Conservation (phyloP, 371 early-diverging fungal species). For the Parasitella parasitica region DNA sequence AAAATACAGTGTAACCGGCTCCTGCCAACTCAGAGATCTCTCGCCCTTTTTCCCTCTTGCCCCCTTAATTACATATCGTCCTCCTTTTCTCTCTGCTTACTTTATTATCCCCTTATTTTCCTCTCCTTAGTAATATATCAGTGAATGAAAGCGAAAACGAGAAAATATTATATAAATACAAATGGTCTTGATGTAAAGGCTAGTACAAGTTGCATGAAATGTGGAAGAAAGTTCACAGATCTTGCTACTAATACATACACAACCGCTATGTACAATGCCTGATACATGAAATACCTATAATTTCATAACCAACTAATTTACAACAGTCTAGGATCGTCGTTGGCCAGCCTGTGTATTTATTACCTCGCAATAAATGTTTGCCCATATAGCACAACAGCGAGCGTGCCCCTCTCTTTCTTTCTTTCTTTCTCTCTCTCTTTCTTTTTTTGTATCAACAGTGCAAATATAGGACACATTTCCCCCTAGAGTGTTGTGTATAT, state of each 20-base stretch:
- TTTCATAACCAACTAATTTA: conserved; percentile 11
- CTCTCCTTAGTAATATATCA: not conserved
- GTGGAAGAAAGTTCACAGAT: not conserved
- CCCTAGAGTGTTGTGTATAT: not conserved
- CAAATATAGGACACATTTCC: not conserved
- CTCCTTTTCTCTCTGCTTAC: not conserved
- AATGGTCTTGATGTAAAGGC: too few species aligned
- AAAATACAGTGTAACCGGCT: not conserved
- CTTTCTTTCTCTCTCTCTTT: not conserved
- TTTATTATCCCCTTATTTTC: not conserved
- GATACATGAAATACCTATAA: not conserved
- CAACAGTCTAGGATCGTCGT: not conserved
- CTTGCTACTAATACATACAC: not conserved
- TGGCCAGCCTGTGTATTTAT: not conserved
- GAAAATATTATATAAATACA: not conserved
- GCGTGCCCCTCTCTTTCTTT: not conserved
- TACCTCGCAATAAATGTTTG: not conserved
- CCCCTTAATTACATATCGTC: not conserved
- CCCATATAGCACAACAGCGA: not conserved
- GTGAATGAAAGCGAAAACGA: not conserved
- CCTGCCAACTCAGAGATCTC: too few species aligned
- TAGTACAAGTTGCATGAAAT: not conserved
- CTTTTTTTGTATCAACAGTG: not conserved
- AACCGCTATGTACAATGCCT: too few species aligned
- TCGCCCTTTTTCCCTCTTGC: not conserved